Percentiles rank a stretch among this genome's conserved stretches.
Conservation (phyloP, 768 basidiomycete species). For the Hydnomerulius pinastri region DNA sequence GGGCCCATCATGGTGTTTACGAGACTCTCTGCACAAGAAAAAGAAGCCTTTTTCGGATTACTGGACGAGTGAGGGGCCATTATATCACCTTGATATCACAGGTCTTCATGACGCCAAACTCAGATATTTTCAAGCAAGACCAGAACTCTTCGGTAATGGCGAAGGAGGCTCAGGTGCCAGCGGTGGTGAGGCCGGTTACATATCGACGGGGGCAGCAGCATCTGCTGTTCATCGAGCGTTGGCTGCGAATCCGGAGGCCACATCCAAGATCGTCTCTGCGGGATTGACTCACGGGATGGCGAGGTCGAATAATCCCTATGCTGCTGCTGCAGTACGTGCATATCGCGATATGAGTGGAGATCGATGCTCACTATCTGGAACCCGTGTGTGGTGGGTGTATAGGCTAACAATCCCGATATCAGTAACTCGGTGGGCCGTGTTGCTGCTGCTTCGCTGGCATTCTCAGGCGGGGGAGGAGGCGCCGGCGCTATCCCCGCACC, state of each 20-base stretch:
- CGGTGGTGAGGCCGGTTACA: constrained; percentile 5
- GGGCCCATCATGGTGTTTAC: constrained; percentile 67
- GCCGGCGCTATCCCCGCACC: not conserved
- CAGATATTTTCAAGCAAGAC: constrained; percentile 76
- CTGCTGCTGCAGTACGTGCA: constrained; percentile 35
- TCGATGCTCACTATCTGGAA: not conserved
- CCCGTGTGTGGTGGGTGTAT: not conserved
- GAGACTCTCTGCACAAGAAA: constrained; percentile 65
- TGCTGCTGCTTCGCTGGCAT: constrained; percentile 55
- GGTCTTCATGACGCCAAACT: not conserved
- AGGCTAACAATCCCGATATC: constrained; percentile 44
- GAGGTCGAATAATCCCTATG: constrained; percentile 37
- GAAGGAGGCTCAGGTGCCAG: constrained; percentile 22
- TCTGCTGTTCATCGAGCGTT: constrained; percentile 50
- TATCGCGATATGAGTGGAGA: not conserved
- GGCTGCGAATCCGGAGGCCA: constrained; percentile 42
- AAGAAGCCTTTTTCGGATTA: constrained; percentile 79
- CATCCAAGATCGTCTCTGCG: constrained; percentile 42
- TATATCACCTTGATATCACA: not conserved
- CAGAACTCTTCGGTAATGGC: constrained; percentile 52
- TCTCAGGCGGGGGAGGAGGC: constrained; percentile 24
- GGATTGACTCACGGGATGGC: constrained; percentile 40
- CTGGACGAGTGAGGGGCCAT: constrained; percentile 66
- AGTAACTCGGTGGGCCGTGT: constrained; percentile 51
- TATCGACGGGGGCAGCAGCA: constrained; percentile 33